These are phyloP conservation scores for Mikania micrantha DNA, from an alignment of 129 eudicot genomes.

Conservation along the genomic window DNA sequence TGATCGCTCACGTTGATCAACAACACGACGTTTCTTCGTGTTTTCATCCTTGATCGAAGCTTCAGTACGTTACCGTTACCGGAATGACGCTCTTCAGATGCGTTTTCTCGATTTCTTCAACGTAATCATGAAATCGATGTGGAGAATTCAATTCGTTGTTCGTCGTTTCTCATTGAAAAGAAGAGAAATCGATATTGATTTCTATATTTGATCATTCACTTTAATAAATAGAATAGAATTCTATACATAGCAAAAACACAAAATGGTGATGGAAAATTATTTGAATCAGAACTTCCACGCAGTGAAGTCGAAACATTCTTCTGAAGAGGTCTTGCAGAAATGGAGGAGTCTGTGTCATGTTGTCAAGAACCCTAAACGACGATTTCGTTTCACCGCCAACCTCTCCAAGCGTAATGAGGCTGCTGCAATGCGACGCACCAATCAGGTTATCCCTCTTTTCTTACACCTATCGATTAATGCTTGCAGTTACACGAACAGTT, in stretches of 20 bases:
- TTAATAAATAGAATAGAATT: constrained; percentile 5
- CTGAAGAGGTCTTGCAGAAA: constrained; percentile 58
- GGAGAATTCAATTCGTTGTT: too few relatives aligned
- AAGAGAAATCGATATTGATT: constrained; percentile 9
- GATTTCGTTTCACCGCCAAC: constrained; percentile 88
- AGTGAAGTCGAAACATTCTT: constrained; percentile 59
- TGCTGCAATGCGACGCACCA: constrained; percentile 95
- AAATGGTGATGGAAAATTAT: constrained; percentile 62
- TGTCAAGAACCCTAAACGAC: constrained; percentile 92
- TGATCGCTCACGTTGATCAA: background rate
- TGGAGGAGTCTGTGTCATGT: constrained; percentile 89
- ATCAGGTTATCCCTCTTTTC: constrained; percentile 44
- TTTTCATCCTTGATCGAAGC: background rate
- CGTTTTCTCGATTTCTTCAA: background rate
- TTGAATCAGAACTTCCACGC: constrained; percentile 70
- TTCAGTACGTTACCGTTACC: background rate
- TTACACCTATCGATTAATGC: background rate
- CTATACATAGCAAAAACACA: background rate
- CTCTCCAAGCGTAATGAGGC: constrained; percentile 80
- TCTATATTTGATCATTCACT: constrained; percentile 6
- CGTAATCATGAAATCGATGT: background rate
- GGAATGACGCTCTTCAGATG: background rate
- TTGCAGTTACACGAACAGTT: background rate
- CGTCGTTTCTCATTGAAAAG: too few relatives aligned
- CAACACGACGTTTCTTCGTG: background rate